Evolutionary conservation across 2,329 filamentous ascomycete genomes (phyloP), one percentile per base, ranked within the genome.

Genomic region (Malbranchea zuffiana): DNA sequence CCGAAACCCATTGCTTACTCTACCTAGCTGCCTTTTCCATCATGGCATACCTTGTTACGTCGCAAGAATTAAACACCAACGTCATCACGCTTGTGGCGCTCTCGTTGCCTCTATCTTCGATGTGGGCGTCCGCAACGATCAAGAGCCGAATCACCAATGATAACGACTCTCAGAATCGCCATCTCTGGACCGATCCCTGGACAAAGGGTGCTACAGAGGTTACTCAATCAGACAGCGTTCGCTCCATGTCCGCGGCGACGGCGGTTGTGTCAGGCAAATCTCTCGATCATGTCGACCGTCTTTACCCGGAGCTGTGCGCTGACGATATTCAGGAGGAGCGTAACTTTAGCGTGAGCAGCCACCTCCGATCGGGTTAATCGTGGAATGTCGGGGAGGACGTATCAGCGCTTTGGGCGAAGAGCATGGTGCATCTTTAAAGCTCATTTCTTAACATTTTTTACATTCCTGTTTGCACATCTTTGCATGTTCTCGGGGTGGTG

Each of bases 71-170:
- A 20, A 63, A 66, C 38, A 66, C 68, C 32, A 61, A 73, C 41
- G 63, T 73, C 37, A 56, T 75, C 6, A 75, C 75, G 11, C 56
- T 75, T 13, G 70, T 78, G 23, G 71, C 70, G 40, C 66, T 80
- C 42, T 75, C 74, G 44, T 68, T 82, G 11, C 78, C 78, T 1
- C 63, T 82, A 7, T 78, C 75, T 10, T 72, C 75, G 12, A 67
- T 82, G 45, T 82, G 78, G 78, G 78, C 78, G 10, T 57, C 63
- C 4, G 56, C 60, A 13, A 54, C 54, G 12, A 49, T 61, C 15
- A 52, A 54, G 10, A 37, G 39, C 40, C 41, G 28, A 23, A 25
- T 40, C 28, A 40, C 44, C 18, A 33, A 23, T 19, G 19, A 23
- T 6, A 25, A 16, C 29, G 21, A 27, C 11, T 20, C 37, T 1